phyloP scores from a whole-genome alignment of 2,329 filamentous ascomycete species.

The Lecanicillium sp. region DNA sequence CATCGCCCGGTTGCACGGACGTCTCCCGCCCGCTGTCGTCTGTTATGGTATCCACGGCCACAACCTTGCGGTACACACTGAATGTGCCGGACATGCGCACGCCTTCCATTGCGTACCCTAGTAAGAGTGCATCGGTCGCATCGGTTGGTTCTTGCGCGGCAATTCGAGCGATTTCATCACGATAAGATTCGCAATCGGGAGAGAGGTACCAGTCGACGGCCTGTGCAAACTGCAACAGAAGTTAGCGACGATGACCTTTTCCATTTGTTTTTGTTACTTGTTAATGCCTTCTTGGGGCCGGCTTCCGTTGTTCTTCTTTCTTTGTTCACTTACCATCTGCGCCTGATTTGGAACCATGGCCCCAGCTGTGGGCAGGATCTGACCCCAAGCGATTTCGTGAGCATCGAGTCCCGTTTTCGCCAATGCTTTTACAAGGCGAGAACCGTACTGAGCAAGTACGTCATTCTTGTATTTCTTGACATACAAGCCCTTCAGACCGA shows the following conservation, averaged over 20 bases:
- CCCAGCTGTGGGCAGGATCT: constrained; percentile 61
- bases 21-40: constrained; percentile 49
- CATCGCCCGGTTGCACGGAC: constrained; percentile 48
- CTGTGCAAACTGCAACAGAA: constrained; percentile 1
- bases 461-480: constrained; percentile 46
- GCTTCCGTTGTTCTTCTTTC: not conserved
- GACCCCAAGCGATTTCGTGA: constrained; percentile 64
- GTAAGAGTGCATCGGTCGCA: constrained; percentile 56
- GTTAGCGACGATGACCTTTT: too few relatives aligned
- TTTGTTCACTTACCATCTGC: constrained; percentile 46
- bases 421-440: constrained; percentile 58
- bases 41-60: constrained; percentile 36
- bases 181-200: constrained; percentile 39
- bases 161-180: constrained; percentile 55
- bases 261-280: too few relatives aligned
- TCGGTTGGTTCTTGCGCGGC: constrained; percentile 48
- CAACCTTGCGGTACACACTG: constrained; percentile 53
- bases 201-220: constrained; percentile 6
- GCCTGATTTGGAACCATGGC: constrained; percentile 66
- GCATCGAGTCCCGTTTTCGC: constrained; percentile 56
- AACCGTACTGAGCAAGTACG: constrained; percentile 57
- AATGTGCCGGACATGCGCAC: constrained; percentile 61
- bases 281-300: too few relatives aligned
- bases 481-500: constrained; percentile 35
- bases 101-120: constrained; percentile 67